Conservation (phyloP, 1,139 yeast genomes). For the Blastobotrys indianensis region DNA sequence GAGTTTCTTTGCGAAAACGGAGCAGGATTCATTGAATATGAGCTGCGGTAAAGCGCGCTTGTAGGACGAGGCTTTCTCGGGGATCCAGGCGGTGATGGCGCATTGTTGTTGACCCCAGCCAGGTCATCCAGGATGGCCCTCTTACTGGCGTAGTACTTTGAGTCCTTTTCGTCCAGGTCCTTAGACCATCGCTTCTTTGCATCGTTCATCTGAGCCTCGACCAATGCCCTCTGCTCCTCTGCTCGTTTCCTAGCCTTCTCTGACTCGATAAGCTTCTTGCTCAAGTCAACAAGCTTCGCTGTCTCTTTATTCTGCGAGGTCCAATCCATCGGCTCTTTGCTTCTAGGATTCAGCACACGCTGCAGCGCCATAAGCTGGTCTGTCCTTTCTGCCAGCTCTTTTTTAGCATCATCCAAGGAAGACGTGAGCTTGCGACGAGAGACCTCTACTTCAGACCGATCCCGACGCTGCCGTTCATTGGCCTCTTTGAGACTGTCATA, state of each 20-base stretch:
- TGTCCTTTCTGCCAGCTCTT: constrained; percentile 25
- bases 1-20: constrained; percentile 2
- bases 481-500: constrained; percentile 21
- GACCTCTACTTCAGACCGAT: constrained; percentile 29
- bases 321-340: constrained; percentile 19
- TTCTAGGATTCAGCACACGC: constrained; percentile 23
- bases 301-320: constrained; percentile 17
- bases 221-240: constrained; percentile 26
- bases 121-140: constrained; percentile 26
- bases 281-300: constrained; percentile 27
- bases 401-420: constrained; percentile 23
- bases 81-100: constrained; percentile 16
- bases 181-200: constrained; percentile 28
- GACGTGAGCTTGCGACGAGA: constrained; percentile 26
- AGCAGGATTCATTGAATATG: not conserved
- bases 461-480: constrained; percentile 25
- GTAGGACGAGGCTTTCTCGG: constrained; percentile 20
- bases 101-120: constrained; percentile 14
- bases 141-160: constrained; percentile 24
- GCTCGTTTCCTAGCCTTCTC: constrained; percentile 27
- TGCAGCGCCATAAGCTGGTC: constrained; percentile 27
- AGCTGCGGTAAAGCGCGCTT: constrained; percentile 7
- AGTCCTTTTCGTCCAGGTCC: constrained; percentile 25
- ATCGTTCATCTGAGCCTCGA: constrained; percentile 29
- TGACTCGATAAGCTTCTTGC: constrained; percentile 26